These are phyloP conservation scores for Globisporangium paroecandrum DNA, from an alignment of 352 stramenopile genomes.

Conservation along the genomic window DNA sequence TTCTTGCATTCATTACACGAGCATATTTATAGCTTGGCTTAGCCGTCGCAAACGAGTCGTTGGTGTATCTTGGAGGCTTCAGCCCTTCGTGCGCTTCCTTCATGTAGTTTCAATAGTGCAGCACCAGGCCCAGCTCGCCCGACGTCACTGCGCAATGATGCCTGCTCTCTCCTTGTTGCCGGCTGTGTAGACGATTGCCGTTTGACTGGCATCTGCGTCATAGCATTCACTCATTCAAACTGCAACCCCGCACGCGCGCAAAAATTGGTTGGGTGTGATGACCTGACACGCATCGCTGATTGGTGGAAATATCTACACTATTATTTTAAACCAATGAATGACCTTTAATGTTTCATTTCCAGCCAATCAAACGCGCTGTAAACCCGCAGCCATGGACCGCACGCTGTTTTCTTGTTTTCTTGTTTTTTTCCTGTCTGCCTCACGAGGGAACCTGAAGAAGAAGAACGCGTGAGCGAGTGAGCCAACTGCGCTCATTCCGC, in stretches of 20 bases:
- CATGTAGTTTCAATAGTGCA: not conserved
- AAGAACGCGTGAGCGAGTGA: not conserved
- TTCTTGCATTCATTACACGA: not conserved
- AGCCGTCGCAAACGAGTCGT: not conserved
- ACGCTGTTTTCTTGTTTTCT: not conserved
- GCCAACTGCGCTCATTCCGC: slow-evolving; percentile 7
- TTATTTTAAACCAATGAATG: not conserved
- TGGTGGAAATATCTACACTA: not conserved
- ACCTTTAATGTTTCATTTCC: not conserved
- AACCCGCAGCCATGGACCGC: not conserved
- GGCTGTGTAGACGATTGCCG: not conserved
- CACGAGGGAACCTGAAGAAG: not conserved
- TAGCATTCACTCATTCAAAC: not conserved
- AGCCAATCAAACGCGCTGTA: not conserved
- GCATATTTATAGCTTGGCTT: not conserved
- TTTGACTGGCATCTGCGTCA: not conserved
- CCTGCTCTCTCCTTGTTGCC: not conserved
- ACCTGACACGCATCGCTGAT: slow-evolving; percentile 4
- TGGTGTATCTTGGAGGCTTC: not conserved
- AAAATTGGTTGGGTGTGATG: not conserved
- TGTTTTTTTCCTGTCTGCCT: not conserved
- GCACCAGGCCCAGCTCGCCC: no score
- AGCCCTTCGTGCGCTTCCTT: not conserved
- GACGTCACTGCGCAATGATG: not conserved
- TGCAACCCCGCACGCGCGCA: not conserved